Conservation (phyloP, 495 filamentous ascomycete species). For the Aspergillus nanangensis region DNA sequence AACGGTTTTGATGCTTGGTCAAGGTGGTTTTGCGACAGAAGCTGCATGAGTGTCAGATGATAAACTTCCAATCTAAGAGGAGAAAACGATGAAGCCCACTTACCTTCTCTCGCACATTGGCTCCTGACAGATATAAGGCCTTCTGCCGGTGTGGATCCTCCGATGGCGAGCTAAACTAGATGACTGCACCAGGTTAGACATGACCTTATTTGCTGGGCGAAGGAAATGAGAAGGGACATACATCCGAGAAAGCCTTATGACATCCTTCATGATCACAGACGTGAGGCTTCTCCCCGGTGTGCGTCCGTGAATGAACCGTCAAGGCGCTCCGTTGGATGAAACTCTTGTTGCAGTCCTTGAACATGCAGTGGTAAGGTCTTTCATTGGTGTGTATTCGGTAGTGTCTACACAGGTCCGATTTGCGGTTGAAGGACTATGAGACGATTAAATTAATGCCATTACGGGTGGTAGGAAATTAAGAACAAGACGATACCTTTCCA, state of each 20-base stretch:
- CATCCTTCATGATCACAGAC: conserved; percentile 76
- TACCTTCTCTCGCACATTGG: conserved; percentile 80
- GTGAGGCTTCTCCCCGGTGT: conserved; percentile 89
- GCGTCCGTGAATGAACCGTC: conserved; percentile 81
- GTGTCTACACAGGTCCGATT: conserved; percentile 85
- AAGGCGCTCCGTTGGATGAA: conserved; percentile 88
- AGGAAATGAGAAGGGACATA: conserved; percentile 37
- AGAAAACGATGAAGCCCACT: no score
- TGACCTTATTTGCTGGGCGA: background rate
- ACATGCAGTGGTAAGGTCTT: conserved; percentile 70
- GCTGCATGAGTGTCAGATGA: conserved; percentile 36
- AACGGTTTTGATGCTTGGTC: conserved; percentile 73
- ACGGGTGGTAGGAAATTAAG: background rate
- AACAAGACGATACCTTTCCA: conserved; percentile 32
- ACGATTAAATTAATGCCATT: background rate
- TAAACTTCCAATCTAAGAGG: no score
- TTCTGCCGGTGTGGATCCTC: conserved; percentile 80
- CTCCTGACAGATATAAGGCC: conserved; percentile 78
- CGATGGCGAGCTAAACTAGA: conserved; percentile 84
- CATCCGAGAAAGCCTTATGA: conserved; percentile 82
- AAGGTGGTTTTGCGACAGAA: conserved; percentile 87
- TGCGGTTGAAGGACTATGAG: conserved; percentile 81
- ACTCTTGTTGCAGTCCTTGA: conserved; percentile 72
- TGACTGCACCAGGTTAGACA: conserved; percentile 47
- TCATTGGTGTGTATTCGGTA: conserved; percentile 90